Base-by-base conservation (phyloP, 2,329 filamentous ascomycete species). In the Gnomoniopsis sp. region DNA sequence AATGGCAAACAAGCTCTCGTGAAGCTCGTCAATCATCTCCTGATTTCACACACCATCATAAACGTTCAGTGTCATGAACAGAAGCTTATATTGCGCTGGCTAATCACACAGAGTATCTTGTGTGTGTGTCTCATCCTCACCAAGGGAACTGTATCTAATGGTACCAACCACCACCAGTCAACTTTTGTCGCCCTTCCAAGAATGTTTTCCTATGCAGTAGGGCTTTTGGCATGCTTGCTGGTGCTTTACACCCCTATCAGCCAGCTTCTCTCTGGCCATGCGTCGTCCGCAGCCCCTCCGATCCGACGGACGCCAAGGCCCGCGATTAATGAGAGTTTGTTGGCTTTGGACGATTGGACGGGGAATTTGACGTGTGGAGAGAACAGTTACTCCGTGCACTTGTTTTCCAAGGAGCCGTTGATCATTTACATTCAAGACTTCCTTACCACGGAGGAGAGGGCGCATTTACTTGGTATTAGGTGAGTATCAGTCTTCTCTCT, bases 391-490 rank as follows among this genome's bases (percentile, higher is more conserved):
- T 69, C 71, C 1, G 74, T 79, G 46, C 77, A 80, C 57, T 72
- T 84, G 23, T 67, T 79, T 57, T 80, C 74, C 48, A 74, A 76
- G 55, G 77, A 77, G 57, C 81, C 82, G 21, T 66, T 84, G 41
- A 78, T 84, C 2, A 65, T 84, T 3, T 84, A 84, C 61, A 69
- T 84, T 14, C 79, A 83, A 68, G 72, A 76, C 19, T 84, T 84
- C 63, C 62, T 84, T 55, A 74, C 71, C 15, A 61, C 63, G 10
- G 69, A 68, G 3, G 81, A 84, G 66, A 73, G 76, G 51, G 60
- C 64, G 34, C 77, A 82, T 63, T 66, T 84, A 21, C 69, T 83
- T 2, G 75, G 80, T 17, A 77, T 82, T 46, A 82, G 80, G 81
- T 83, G 53, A n/a, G 68, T 64, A 11, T 49, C 26, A 21, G 19